phyloP scores from a whole-genome alignment of 1,139 yeast genomes.

The Suhomyces guaymorum region DNA sequence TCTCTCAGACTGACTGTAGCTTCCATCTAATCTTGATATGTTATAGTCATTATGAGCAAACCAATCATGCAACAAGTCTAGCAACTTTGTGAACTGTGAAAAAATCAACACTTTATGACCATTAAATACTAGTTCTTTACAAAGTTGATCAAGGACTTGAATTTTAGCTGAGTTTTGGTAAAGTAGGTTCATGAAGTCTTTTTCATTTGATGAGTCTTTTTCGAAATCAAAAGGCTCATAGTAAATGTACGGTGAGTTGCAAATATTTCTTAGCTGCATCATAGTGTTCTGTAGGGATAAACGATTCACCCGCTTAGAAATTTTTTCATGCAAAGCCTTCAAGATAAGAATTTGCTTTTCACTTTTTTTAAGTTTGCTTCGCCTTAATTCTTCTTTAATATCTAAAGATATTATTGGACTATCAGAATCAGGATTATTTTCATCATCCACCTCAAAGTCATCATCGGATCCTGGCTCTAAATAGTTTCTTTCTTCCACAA shows the following conservation, averaged over 20 bases:
- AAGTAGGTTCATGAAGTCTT: constrained; percentile 31
- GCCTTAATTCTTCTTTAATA: not conserved
- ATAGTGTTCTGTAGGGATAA: constrained; percentile 58
- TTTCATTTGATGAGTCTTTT: constrained; percentile 23
- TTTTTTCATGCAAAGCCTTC: constrained; percentile 18
- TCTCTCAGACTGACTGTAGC: constrained; percentile 63
- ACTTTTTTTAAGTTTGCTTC: constrained; percentile 6
- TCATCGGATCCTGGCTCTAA: constrained; percentile 34
- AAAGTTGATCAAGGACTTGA: constrained; percentile 64
- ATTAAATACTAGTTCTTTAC: constrained; percentile 45
- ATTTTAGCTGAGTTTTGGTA: constrained; percentile 67
- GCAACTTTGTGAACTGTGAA: constrained; percentile 78
- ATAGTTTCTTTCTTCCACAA: constrained; percentile 10
- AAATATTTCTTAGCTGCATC: constrained; percentile 82
- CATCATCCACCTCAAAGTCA: constrained; percentile 21
- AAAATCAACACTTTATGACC: constrained; percentile 76
- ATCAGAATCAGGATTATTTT: not conserved
- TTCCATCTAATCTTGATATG: constrained; percentile 75
- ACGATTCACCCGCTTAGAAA: constrained; percentile 24
- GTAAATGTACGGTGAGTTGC: constrained; percentile 82
- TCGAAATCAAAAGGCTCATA: constrained; percentile 66
- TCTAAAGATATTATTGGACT: too few relatives aligned
- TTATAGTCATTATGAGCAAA: constrained; percentile 31
- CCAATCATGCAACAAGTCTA: constrained; percentile 79
- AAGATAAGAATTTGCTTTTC: constrained; percentile 21